A percentile compares a stretch with the other conserved stretches of the same genome.
phyloP scores from a whole-genome alignment of 345 rosid species.

The Salix viminalis region DNA sequence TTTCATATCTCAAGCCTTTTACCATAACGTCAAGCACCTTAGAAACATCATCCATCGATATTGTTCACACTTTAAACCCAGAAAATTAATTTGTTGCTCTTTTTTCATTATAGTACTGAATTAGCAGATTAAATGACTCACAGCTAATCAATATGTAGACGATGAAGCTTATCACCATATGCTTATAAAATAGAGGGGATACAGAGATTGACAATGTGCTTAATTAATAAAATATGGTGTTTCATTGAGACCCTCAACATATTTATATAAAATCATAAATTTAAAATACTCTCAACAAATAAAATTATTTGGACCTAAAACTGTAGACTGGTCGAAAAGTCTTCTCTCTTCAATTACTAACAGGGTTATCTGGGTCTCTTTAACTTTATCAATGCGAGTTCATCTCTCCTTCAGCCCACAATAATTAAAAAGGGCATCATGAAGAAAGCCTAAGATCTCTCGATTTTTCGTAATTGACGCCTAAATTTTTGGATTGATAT shows the following conservation, averaged over 20 bases:
- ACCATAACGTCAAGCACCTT: too few species aligned
- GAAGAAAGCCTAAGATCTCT: not conserved
- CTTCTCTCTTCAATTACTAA: not conserved
- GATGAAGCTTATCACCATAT: too few species aligned
- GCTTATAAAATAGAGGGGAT: too few species aligned
- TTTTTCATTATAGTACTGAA: too few species aligned
- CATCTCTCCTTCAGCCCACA: not conserved
- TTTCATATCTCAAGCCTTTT: rapidly evolving
- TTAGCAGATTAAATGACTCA: too few species aligned
- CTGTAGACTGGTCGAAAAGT: not conserved
- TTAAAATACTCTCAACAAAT: not conserved
- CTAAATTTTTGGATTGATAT: not conserved
- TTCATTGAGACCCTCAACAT: not conserved
- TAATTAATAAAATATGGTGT: not conserved
- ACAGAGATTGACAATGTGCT: too few species aligned
- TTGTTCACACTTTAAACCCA: too few species aligned
- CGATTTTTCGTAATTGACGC: not conserved
- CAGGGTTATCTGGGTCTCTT: not conserved
- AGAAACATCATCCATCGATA: too few species aligned
- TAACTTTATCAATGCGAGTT: not conserved
- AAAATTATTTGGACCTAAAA: not conserved
- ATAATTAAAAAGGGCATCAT: not conserved
- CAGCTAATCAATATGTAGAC: too few species aligned
- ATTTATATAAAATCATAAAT: not conserved
- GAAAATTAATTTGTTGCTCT: too few species aligned